phyloP scores from a whole-genome alignment of 176 grass and related monocot genomes.

The Guadua angustifolia region DNA sequence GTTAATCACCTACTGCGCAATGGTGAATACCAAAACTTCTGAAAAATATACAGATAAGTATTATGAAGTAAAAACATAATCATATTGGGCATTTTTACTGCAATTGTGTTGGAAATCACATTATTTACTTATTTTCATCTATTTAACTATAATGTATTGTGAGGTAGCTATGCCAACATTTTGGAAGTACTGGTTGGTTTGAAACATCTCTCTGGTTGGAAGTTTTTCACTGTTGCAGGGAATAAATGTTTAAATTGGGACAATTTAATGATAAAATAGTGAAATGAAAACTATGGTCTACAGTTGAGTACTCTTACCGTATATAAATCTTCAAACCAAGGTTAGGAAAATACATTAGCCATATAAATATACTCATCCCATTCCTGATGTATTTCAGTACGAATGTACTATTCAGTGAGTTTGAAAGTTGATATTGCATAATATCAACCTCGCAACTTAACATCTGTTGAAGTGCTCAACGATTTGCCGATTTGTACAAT shows the following conservation, averaged over 20 bases:
- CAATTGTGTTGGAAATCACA: too few species aligned
- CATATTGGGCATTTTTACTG: too few species aligned
- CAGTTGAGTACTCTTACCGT: not conserved
- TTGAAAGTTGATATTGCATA: slow-evolving; percentile 6
- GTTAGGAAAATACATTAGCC: not conserved
- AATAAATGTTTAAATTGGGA: not conserved
- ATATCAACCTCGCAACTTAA: not conserved
- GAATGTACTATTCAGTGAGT: not conserved
- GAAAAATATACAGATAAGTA: too few species aligned
- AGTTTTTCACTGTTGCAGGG: not conserved
- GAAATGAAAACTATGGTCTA: not conserved
- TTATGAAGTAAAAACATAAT: too few species aligned
- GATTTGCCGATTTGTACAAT: not conserved
- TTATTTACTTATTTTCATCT: too few species aligned
- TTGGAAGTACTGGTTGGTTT: slow-evolving; percentile 4
- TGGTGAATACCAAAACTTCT: too few species aligned
- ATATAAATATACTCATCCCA: not conserved
- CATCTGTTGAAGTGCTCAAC: not conserved
- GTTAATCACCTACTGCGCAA: too few species aligned
- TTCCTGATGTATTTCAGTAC: not conserved
- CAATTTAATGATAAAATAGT: not conserved
- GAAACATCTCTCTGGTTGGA: not conserved
- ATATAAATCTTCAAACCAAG: not conserved
- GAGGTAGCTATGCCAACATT: not conserved
- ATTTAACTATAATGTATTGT: too few species aligned